phyloP scores from a whole-genome alignment of 2,329 filamentous ascomycete species.

The Neofusicoccum ribis region DNA sequence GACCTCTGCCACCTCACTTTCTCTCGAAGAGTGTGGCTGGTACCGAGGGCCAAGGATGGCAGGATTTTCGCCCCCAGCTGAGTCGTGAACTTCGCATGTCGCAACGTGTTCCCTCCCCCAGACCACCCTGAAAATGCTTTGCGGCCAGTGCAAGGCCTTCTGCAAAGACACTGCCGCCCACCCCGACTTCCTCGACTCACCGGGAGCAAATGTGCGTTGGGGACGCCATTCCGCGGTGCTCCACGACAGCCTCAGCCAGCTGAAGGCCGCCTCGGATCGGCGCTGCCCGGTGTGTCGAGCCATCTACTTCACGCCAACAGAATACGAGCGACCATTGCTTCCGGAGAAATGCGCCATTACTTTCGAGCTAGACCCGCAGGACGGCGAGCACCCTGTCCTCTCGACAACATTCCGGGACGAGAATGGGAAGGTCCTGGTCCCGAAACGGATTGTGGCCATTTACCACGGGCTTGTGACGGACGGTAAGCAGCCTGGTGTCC shows the following conservation, averaged over 20 bases:
- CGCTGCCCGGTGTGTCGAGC: conserved; percentile 26
- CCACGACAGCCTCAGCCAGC: conserved; percentile 23
- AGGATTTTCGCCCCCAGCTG: too few species aligned
- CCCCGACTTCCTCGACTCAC: background rate
- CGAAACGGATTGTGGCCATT: conserved; percentile 23
- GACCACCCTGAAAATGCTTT: background rate
- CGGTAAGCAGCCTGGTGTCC: conserved; percentile 14
- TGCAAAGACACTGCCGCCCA: background rate
- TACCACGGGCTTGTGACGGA: conserved; percentile 21
- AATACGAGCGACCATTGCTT: conserved; percentile 21
- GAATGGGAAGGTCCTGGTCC: background rate
- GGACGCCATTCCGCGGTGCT: background rate
- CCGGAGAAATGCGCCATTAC: conserved; percentile 24
- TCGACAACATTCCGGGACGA: conserved; percentile 21
- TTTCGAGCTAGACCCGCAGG: conserved; percentile 21
- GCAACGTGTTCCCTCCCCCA: too few species aligned
- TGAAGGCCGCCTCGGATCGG: conserved; percentile 24
- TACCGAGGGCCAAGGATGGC: too few species aligned
- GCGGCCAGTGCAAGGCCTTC: background rate
- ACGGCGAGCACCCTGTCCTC: conserved; percentile 23
- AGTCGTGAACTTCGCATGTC: too few species aligned
- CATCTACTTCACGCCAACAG: conserved; percentile 22
- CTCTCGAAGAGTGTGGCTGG: too few species aligned
- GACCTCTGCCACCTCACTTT: too few species aligned
- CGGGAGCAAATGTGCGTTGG: background rate